A percentile compares a stretch with the other conserved stretches of the same genome.
phyloP scores from a whole-genome alignment of 2,329 filamentous ascomycete genomes.

The Allantophomopsis lycopodina region DNA sequence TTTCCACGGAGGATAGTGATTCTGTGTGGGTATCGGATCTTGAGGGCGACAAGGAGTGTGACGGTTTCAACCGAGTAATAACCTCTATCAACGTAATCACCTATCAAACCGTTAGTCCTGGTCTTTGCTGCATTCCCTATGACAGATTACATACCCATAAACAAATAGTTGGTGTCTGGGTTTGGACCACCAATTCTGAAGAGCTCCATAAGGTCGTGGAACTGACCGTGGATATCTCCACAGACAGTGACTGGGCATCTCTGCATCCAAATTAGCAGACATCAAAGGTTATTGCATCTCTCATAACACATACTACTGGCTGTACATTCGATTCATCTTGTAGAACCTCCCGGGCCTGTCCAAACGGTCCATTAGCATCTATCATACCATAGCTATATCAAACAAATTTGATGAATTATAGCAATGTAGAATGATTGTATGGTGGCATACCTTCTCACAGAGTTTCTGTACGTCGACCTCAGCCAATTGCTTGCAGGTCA shows the following conservation, averaged over 20 bases:
- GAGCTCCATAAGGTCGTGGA: constrained; percentile 97
- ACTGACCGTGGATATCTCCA: constrained; percentile 98
- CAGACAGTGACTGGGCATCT: constrained; percentile 99
- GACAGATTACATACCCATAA: constrained; percentile 63
- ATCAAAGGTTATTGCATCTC: background rate
- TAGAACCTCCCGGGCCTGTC: constrained; percentile 82
- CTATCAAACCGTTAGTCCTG: constrained; percentile 27
- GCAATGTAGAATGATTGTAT: background rate
- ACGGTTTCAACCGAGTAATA: constrained; percentile 99
- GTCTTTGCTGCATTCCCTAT: background rate
- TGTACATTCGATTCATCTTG: constrained; percentile 98
- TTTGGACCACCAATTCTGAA: constrained; percentile 98
- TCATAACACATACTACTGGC: constrained; percentile 62
- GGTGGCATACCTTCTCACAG: constrained; percentile 79
- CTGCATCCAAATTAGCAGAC: constrained; percentile 24
- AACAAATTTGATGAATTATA: background rate
- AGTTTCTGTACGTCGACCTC: constrained; percentile 91
- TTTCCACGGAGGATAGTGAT: constrained; percentile 98
- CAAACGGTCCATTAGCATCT: background rate
- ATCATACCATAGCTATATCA: constrained; percentile 1
- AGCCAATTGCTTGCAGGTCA: constrained; percentile 95
- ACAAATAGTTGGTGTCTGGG: constrained; percentile 97
- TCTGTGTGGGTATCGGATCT: constrained; percentile 94
- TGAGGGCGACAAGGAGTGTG: constrained; percentile 87
- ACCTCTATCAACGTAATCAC: constrained; percentile 96